Evolutionary conservation across 129 eudicot genomes (phyloP).

Genomic region (Centrapalus pauciflorus): DNA sequence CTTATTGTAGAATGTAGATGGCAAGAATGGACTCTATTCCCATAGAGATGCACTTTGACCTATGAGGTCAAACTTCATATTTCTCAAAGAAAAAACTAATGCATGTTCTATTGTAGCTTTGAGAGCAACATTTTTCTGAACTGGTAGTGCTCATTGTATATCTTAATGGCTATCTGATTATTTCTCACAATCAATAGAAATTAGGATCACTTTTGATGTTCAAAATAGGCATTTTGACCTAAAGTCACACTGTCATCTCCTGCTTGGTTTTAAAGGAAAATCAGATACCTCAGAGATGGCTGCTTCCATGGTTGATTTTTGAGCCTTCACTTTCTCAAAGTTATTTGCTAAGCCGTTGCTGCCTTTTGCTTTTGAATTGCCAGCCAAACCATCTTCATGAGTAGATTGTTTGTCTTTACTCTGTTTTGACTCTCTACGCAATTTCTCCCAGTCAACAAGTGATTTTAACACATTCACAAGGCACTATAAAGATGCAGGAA

Average conservation of each 20-base stretch:
- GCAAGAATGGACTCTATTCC: not conserved
- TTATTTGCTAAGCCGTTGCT: constrained; percentile 47
- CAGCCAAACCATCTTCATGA: constrained; percentile 32
- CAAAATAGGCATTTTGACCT: not conserved
- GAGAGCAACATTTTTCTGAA: not conserved
- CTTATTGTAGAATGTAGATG: not conserved
- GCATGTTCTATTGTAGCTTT: not conserved
- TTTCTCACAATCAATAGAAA: not conserved
- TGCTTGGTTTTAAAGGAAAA: not conserved
- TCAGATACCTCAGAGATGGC: constrained; percentile 69
- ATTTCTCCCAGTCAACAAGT: constrained; percentile 78
- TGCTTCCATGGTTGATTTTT: constrained; percentile 85
- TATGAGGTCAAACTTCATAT: not conserved
- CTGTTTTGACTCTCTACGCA: constrained; percentile 54
- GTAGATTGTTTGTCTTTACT: constrained; percentile 31
- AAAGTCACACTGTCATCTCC: constrained; percentile 1
- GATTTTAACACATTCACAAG: constrained; percentile 82
- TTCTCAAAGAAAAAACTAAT: not conserved
- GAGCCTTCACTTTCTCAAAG: constrained; percentile 88
- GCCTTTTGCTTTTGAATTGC: constrained; percentile 30
- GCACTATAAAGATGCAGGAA: constrained; percentile 39
- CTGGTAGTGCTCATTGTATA: constrained; percentile 1
- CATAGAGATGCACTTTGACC: not conserved
- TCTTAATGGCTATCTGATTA: not conserved
- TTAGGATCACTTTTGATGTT: constrained; percentile 3